phyloP scores from a whole-genome alignment of 176 grass and related monocot species.

The Hyparrhenia diplandra region DNA sequence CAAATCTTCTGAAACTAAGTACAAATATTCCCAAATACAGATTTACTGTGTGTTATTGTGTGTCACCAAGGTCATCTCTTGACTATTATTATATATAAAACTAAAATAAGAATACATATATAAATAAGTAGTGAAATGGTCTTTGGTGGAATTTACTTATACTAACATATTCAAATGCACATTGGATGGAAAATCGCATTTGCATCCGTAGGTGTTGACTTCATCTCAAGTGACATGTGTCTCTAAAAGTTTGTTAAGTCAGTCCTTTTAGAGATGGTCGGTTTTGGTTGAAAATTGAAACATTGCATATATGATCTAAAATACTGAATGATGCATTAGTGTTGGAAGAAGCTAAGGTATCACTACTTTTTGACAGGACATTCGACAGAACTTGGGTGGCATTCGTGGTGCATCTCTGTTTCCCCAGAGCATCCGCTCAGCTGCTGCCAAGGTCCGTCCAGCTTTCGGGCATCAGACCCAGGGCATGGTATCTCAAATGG shows the following conservation, averaged over 20 bases:
- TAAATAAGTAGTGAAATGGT: not conserved
- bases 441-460: constrained; percentile 43
- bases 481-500: constrained; percentile 33
- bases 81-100: not conserved
- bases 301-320: not conserved
- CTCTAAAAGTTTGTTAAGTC: not conserved
- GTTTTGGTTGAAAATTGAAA: not conserved
- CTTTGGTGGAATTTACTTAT: not conserved
- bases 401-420: constrained; percentile 83
- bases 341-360: constrained; percentile 10
- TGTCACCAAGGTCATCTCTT: not conserved
- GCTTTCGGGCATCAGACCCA: constrained; percentile 55
- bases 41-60: not conserved
- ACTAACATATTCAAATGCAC: not conserved
- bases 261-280: not conserved
- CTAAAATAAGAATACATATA: not conserved
- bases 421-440: constrained; percentile 81
- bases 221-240: not conserved
- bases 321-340: not conserved
- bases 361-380: constrained; percentile 53
- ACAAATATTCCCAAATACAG: not conserved
- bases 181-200: not conserved
- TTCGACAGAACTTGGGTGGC: constrained; percentile 81
- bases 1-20: no score
- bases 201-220: not conserved